Base-by-base conservation (phyloP, 768 basidiomycete species). In the Phaeotremella skinneri region DNA sequence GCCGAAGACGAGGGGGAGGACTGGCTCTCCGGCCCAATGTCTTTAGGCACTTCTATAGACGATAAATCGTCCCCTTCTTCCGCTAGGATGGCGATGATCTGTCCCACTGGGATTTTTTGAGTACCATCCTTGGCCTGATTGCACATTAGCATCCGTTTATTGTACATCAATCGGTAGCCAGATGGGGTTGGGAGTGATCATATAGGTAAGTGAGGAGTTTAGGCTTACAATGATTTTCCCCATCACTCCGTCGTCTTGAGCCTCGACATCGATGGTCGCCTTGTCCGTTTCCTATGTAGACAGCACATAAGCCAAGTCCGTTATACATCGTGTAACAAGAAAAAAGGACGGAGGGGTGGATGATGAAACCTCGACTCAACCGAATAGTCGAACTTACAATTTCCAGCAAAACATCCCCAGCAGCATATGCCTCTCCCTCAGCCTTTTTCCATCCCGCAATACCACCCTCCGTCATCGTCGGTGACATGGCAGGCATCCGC, bases 51-150 rank as follows among this genome's bases (percentile, higher is more conserved):
- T 69, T 90, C 82, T 45, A 97, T 83, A 71, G 87, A 86, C 52
- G 91, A 85, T 58, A 97, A 85, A 77, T 97, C 89, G 77, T 99
- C 94, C 6, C 94, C 94, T 77, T 93, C 90, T 74, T 99, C 93
- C 26, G 91, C 93, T 6, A 97, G 83, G 42, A 99, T 81, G 1
- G 91, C 94, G 68, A 99, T 98, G 21, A 87, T 76, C 75, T 86
- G 86, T 47, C 96, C 96, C 45, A 98, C 89, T 0, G 85, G 82
- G 55, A 99, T 82, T 69, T 87, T 87, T 72, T 91, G 90, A 1
- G 89, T 78, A 48, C 93, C 92, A 50, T 90, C 89, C 29, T 81
- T 81, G 42, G 81, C 76, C 90, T 91, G 76, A 25, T 4, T 27
- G n/a, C n/a, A n/a, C n/a, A n/a, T n/a, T n/a, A n/a, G n/a, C n/a